A percentile compares a stretch with the other conserved stretches of the same genome.
Conservation (phyloP, 352 stramenopile species). For the Globisporangium rhizosaccharum region DNA sequence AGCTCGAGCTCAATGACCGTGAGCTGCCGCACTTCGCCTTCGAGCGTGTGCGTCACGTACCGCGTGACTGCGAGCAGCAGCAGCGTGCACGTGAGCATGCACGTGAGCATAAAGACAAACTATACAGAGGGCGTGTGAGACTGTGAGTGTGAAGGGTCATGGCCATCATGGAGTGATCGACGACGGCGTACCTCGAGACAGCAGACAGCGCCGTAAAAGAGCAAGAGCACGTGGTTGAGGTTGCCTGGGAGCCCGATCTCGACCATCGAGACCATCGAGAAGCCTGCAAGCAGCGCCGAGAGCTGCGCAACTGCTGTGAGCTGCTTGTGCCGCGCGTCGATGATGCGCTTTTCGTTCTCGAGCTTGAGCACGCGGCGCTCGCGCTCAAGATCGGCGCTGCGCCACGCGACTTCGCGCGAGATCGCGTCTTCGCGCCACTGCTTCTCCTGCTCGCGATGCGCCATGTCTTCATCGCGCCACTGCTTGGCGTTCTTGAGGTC, state of each 20-base stretch:
- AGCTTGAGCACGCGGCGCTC: conserved; percentile 69
- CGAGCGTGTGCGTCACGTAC: conserved; percentile 75
- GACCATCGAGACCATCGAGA: conserved; percentile 71
- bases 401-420: conserved; percentile 57
- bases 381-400: conserved; percentile 62
- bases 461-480: conserved; percentile 75
- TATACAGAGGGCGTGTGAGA: conserved; percentile 9
- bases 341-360: conserved; percentile 71
- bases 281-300: conserved; percentile 59
- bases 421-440: conserved; percentile 79
- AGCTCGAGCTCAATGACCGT: conserved; percentile 54
- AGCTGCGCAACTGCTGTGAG: conserved; percentile 57
- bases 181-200: conserved; percentile 40
- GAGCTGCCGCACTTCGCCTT: conserved; percentile 51
- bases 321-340: conserved; percentile 65
- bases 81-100: conserved; percentile 63
- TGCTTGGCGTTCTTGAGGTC: conserved; percentile 83
- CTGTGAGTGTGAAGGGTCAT: neutral
- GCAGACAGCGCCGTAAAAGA: conserved; percentile 54
- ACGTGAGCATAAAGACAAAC: conserved; percentile 76
- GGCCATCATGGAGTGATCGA: neutral
- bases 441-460: conserved; percentile 70
- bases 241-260: conserved; percentile 50
- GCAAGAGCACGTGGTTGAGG: conserved; percentile 41
- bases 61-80: conserved; percentile 69